Base-by-base conservation (phyloP, 352 stramenopile species). In the Phytopythium kandeliae region DNA sequence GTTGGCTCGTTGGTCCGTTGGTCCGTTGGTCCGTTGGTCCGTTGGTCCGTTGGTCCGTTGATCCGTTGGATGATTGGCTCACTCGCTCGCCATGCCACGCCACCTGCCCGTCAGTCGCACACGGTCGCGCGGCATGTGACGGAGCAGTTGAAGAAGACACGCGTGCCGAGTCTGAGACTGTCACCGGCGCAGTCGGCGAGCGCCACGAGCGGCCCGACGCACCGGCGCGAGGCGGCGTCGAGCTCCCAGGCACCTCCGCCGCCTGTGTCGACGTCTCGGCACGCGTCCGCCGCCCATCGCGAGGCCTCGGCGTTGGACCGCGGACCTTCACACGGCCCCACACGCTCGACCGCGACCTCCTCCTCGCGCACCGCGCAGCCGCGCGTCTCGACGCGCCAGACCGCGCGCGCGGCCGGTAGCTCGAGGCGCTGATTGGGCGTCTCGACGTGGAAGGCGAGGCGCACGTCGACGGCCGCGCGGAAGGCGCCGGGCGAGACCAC, bases 361-460 rank as follows among this genome's bases (percentile, higher is more conserved):
- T 52, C 52, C 41, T 89, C 68, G 3, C 46, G 31, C 48, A 81
- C 85, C 25, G 73, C 36, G 35, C 81, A 92, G 45, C 54, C 61
- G 42, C 81, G 71, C 21, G 81, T 92, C 50, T 69, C 51, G 13
- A 92, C 78, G 42, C 55, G 72, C 81, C 81, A 92, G 48, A 70
- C 59, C 4, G 75, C 63, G 30, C 64, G 64, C 26, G 63, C 59
- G 24, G 34, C 55, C 3, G 63, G 57, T 15, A 92, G 63, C 38
- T 89, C 67, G 0, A 89, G 11, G 48, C 89, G 71, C n/a, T 77
- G 71, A 56, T 89, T 92, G 4, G 76, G 53, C 0, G 78, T 87
- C 31, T 87, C 64, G 15, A 87, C 62, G 40, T 92, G 81, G 55
- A 92, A 92, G 22, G 58, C 76, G 5, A 92, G 5, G 55, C 82